phyloP scores from a whole-genome alignment of 1,284 basidiomycete species.

The Ustilago esculenta region DNA sequence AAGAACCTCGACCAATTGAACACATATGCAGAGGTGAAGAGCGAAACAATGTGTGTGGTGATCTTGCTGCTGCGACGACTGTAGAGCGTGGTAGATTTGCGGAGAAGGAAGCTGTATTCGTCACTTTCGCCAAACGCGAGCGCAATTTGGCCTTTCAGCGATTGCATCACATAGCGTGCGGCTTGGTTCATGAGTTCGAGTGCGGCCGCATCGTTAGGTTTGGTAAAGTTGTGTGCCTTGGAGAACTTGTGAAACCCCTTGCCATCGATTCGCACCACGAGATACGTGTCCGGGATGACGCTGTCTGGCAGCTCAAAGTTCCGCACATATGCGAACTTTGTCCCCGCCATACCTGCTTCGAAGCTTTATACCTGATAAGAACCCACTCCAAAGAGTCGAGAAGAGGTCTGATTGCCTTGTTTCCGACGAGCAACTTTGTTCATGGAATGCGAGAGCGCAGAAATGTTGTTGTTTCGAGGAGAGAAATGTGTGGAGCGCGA shows the following conservation, averaged over 20 bases:
- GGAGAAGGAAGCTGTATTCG: slow-evolving; percentile 93
- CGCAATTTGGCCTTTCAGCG: slow-evolving; percentile 57
- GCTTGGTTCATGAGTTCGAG: slow-evolving; percentile 92
- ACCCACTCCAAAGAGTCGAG: too few relatives aligned
- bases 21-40: slow-evolving; percentile 92
- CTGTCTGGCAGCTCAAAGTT: slow-evolving; percentile 88
- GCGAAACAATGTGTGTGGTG: slow-evolving; percentile 83
- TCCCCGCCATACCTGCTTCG: slow-evolving; percentile 80
- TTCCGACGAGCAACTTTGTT: too few relatives aligned
- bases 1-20: slow-evolving; percentile 85
- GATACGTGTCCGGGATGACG: slow-evolving; percentile 83
- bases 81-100: slow-evolving; percentile 79
- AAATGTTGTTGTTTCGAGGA: too few relatives aligned
- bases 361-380: background rate
- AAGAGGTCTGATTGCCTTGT: too few relatives aligned
- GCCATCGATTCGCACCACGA: slow-evolving; percentile 89
- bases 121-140: slow-evolving; percentile 92
- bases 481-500: slow-evolving; percentile 4
- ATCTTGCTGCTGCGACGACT: slow-evolving; percentile 85
- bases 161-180: slow-evolving; percentile 79
- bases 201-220: slow-evolving; percentile 90
- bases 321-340: slow-evolving; percentile 88
- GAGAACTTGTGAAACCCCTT: slow-evolving; percentile 97
- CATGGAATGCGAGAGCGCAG: too few relatives aligned
- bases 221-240: slow-evolving; percentile 80